These are phyloP conservation scores for Boehmeria nivea DNA, from an alignment of 306 rosid genomes.

Conservation along the genomic window DNA sequence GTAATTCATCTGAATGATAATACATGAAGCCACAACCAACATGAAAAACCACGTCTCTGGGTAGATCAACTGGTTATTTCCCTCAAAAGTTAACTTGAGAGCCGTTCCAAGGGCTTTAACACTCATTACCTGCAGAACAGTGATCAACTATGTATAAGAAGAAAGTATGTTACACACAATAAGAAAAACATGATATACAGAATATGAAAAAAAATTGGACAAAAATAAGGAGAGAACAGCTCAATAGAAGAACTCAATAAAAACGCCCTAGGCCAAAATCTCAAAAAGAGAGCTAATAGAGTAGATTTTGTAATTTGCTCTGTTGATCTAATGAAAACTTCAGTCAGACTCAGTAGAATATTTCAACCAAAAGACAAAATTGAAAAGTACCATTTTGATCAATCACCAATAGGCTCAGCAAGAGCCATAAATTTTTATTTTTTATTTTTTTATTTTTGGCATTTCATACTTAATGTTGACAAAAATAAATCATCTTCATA, in stretches of 20 bases:
- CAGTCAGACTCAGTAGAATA: background rate
- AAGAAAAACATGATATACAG: background rate
- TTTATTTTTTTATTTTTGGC: no score
- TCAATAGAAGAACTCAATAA: background rate
- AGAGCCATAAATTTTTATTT: no score
- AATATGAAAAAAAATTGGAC: background rate
- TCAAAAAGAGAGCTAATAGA: background rate
- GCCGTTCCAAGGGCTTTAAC: constrained; percentile 93
- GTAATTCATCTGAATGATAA: constrained; percentile 76
- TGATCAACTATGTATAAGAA: background rate
- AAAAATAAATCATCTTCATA: background rate
- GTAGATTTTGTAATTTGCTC: background rate
- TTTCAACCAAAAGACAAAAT: background rate
- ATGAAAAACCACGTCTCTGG: constrained; percentile 78
- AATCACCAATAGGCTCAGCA: background rate
- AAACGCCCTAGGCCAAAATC: no score
- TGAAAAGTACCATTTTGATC: background rate
- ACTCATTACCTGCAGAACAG: constrained; percentile 76
- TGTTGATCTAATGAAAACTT: no score
- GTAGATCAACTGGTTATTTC: constrained; percentile 65
- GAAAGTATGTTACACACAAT: background rate
- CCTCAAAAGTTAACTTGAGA: constrained; percentile 79
- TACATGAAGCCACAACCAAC: constrained; percentile 65
- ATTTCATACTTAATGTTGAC: background rate
- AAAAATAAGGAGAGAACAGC: no score